Conservation (phyloP, 176 grass and related monocot species). For the Phoenix roebelenii region DNA sequence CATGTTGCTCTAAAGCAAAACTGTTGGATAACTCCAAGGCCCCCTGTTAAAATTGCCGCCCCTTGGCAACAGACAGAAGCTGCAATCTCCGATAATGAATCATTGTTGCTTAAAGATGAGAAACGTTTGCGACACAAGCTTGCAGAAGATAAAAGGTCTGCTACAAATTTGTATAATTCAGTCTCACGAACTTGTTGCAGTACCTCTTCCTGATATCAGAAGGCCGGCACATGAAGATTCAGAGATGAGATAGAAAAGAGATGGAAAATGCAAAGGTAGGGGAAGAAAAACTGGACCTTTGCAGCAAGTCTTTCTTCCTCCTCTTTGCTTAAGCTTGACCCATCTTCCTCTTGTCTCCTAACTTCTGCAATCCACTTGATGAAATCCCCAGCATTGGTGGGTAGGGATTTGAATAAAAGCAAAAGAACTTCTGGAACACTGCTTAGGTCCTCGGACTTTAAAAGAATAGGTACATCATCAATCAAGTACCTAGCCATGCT, state of each 20-base stretch:
- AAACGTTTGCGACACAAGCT: constrained; percentile 10
- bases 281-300: constrained; percentile 8
- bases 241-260: not conserved
- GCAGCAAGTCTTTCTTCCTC: constrained; percentile 46
- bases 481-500: constrained; percentile 49
- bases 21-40: constrained; percentile 23
- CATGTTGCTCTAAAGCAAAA: constrained; percentile 60
- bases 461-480: constrained; percentile 54
- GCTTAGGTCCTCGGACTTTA: constrained; percentile 39
- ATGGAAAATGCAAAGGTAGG: not conserved
- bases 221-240: not conserved
- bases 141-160: constrained; percentile 36
- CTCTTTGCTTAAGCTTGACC: constrained; percentile 43
- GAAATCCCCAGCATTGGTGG: constrained; percentile 60
- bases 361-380: constrained; percentile 86
- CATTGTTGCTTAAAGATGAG: constrained; percentile 18
- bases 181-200: constrained; percentile 59
- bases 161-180: constrained; percentile 38
- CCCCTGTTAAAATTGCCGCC: constrained; percentile 41
- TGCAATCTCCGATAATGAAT: constrained; percentile 33
- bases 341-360: constrained; percentile 69
- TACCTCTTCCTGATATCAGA: constrained; percentile 47
- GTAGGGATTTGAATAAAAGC: constrained; percentile 35
- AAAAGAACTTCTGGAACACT: constrained; percentile 41
- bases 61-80: constrained; percentile 62